Conservation (phyloP, 352 stramenopile genomes). For the Hyaloperonospora brassicae region DNA sequence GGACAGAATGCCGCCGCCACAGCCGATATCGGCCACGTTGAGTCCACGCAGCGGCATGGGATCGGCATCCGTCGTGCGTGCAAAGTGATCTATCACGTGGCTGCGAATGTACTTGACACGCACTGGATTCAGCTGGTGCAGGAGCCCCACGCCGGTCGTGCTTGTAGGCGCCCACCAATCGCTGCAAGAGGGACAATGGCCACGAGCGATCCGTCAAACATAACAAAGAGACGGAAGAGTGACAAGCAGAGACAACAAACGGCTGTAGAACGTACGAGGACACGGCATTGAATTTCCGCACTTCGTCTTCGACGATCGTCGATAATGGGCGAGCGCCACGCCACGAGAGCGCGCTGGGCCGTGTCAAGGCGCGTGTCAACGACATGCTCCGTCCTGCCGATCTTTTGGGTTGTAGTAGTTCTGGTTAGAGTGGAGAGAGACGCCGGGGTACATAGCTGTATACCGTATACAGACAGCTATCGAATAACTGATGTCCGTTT, state of each 20-base stretch:
- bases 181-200: too few relatives aligned
- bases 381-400: too few relatives aligned
- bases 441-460: too few relatives aligned
- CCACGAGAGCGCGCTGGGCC: not conserved
- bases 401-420: too few relatives aligned
- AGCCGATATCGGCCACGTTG: conserved; percentile 69
- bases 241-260: not conserved
- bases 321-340: conserved; percentile 33
- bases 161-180: conserved; percentile 79
- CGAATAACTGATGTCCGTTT: too few relatives aligned
- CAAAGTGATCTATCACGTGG: conserved; percentile 61
- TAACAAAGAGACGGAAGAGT: not conserved
- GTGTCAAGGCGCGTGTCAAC: too few relatives aligned
- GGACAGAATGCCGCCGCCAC: conserved; percentile 76
- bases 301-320: conserved; percentile 67
- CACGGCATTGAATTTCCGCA: conserved; percentile 73
- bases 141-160: conserved; percentile 59
- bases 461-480: too few relatives aligned
- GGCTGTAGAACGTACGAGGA: conserved; percentile 55
- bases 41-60: conserved; percentile 43
- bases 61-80: conserved; percentile 35
- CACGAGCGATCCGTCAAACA: conserved; percentile 3
- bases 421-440: too few relatives aligned
- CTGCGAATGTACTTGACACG: conserved; percentile 79
- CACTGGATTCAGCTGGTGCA: conserved; percentile 81